Evolutionary conservation across 1,284 basidiomycete genomes (phyloP), one percentile per base, ranked within the genome.

Genomic region (Melampsora occidentalis): DNA sequence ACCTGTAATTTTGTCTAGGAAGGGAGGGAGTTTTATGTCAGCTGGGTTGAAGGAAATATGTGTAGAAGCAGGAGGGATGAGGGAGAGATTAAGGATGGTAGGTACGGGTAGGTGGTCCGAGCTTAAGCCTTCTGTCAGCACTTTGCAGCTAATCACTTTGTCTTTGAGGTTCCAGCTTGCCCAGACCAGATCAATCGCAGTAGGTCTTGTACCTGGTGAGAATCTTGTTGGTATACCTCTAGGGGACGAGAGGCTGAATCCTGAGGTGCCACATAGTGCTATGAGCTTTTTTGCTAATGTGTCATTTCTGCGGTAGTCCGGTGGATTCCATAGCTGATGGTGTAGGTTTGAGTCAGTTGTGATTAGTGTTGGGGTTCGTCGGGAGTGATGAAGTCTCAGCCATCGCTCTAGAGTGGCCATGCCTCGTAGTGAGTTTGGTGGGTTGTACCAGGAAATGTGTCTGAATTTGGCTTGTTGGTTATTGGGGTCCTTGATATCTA

Each of bases 181-280:
- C 67, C 67, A 69, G n/a, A 57, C 31, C 7, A 53, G 48, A 31
- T 69, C 49, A 57, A 68, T 69, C 3, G 67, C 57, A 22, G 49
- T 14, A 25, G 42, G 33, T 12, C 2, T 39, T 2, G 51, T 57
- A 2, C 22, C 42, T 9, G 31, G 1, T n/a, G 51, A 57, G 12
- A 33, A 59, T 25, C 57, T 59, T 31, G 69, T 70, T 18, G 69
- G 53, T 20, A 22, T 22, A 18, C 33, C 51, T 42, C 42, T 70
- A 5, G 53, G 69, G 25, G 69, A 61, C 1, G 28, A 4, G 2
- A 70, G 10, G 10, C 35, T 33, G 53, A 59, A 61, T 1, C 69
- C 53, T 9, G 28, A 20, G 3, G 2, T 22, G n/a, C 42, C 49
- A 9, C 49, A 20, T 9, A 42, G 33, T 20, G 20, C 35, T 35